Conservation (phyloP, 108 stramenopile genomes). For the Bacterosira constricta region DNA sequence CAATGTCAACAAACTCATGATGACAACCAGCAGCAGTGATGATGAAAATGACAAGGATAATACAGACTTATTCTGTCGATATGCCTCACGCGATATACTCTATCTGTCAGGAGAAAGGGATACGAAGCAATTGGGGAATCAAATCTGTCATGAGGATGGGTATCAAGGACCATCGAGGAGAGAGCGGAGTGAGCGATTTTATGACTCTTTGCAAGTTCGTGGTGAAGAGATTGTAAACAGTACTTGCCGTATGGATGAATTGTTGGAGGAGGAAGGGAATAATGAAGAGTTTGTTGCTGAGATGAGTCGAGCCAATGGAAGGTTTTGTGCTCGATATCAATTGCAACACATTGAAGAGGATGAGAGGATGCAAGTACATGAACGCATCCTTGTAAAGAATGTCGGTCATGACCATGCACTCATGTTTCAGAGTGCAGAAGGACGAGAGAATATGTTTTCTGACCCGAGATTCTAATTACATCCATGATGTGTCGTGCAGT, state of each 20-base stretch:
- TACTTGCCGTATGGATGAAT: not conserved
- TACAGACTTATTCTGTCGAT: conserved; percentile 48
- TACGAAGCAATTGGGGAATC: conserved; percentile 36
- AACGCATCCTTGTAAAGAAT: conserved; percentile 50
- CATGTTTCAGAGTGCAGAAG: conserved; percentile 70
- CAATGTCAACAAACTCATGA: conserved; percentile 13
- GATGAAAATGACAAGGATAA: conserved; percentile 25
- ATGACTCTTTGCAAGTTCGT: conserved; percentile 35
- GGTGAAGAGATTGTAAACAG: conserved; percentile 2
- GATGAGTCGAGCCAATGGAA: not conserved
- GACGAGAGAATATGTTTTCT: conserved; percentile 59
- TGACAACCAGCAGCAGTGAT: not conserved
- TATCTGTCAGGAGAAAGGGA: conserved; percentile 77
- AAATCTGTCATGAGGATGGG: conserved; percentile 55
- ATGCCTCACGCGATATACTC: conserved; percentile 58
- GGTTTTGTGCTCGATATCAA: conserved; percentile 19
- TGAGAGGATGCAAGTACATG: conserved; percentile 46
- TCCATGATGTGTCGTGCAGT: too few species aligned
- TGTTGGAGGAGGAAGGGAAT: conserved; percentile 26
- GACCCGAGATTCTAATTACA: too few species aligned
- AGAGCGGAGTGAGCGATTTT: conserved; percentile 62
- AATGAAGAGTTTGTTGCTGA: conserved; percentile 13
- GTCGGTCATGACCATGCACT: conserved; percentile 81
- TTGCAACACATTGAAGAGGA: conserved; percentile 1
- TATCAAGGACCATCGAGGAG: conserved; percentile 71